Evolutionary conservation across 2,329 filamentous ascomycete genomes (phyloP).

Genomic region (Fusarium odoratissimum): DNA sequence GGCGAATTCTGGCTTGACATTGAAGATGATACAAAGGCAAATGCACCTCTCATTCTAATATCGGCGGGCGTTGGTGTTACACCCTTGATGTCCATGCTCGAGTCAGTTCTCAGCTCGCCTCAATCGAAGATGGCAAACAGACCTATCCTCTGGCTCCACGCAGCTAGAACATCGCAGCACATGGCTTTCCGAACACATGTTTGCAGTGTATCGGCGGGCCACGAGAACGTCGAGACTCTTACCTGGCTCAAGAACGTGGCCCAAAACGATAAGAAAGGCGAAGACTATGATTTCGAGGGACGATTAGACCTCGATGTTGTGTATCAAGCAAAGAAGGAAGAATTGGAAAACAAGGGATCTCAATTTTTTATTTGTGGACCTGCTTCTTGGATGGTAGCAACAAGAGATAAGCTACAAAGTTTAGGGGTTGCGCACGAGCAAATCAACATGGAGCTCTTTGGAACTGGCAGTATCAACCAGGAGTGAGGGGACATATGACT

Average conservation of each 20-base stretch:
- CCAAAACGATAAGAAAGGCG: not conserved
- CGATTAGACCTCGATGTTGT: not conserved
- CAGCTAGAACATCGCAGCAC: not conserved
- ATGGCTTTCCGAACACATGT: not conserved
- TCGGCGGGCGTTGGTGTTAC: not conserved
- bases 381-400: constrained; percentile 4
- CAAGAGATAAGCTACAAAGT: not conserved
- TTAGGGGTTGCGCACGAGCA: not conserved
- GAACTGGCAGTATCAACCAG: not conserved
- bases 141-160: not conserved
- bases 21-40: not conserved
- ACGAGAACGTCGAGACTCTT: not conserved
- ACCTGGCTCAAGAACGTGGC: not conserved
- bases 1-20: constrained; percentile 12
- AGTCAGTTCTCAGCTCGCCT: not conserved
- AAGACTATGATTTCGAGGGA: constrained; percentile 1
- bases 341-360: not conserved
- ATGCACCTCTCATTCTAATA: not conserved
- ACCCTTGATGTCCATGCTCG: not conserved
- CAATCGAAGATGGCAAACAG: not conserved
- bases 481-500: not conserved
- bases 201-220: not conserved
- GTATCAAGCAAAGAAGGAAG: not conserved
- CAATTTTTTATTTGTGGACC: constrained; percentile 1
- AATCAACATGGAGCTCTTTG: constrained; percentile 4